phyloP scores from a whole-genome alignment of 225 moss, liverwort and hornwort species.

The Marchantia paleacea region DNA sequence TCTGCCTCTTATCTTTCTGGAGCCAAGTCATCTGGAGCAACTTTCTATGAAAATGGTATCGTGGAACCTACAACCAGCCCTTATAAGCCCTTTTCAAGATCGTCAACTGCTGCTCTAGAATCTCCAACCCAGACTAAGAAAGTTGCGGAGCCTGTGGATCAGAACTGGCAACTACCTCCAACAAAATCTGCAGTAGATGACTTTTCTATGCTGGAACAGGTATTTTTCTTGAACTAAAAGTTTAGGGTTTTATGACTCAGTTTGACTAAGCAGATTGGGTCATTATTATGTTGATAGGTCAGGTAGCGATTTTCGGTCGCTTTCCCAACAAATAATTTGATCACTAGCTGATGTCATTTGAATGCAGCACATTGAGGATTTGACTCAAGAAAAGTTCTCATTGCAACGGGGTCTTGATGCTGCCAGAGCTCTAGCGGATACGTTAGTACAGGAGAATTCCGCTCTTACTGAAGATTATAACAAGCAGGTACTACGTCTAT shows the following conservation, averaged over 20 bases:
- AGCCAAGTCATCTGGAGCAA: neutral
- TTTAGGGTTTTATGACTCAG: neutral
- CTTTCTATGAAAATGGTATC: constrained; percentile 28
- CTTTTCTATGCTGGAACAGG: constrained; percentile 81
- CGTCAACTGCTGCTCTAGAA: constrained; percentile 14
- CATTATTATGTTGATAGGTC: neutral
- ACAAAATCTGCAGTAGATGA: constrained; percentile 47
- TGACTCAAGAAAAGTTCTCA: constrained; percentile 91
- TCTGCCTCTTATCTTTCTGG: neutral
- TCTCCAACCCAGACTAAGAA: constrained; percentile 9
- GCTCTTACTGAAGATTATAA: constrained; percentile 80
- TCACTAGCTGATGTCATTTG: constrained; percentile 9
- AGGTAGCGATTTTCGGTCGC: neutral
- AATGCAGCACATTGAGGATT: constrained; percentile 83
- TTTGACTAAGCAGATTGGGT: neutral
- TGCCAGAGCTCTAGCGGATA: constrained; percentile 64
- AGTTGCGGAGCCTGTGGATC: constrained; percentile 11
- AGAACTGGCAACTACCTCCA: constrained; percentile 25
- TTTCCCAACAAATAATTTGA: constrained; percentile 1
- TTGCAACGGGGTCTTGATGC: constrained; percentile 81
- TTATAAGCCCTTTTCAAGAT: neutral
- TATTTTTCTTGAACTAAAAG: neutral
- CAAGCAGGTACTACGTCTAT: constrained; percentile 55
- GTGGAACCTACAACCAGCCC: neutral
- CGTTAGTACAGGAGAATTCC: constrained; percentile 80